Percentiles rank a stretch among this genome's conserved stretches.
Evolutionary conservation across 2,329 filamentous ascomycete species (phyloP).

Genomic region (Exophiala calicioides): DNA sequence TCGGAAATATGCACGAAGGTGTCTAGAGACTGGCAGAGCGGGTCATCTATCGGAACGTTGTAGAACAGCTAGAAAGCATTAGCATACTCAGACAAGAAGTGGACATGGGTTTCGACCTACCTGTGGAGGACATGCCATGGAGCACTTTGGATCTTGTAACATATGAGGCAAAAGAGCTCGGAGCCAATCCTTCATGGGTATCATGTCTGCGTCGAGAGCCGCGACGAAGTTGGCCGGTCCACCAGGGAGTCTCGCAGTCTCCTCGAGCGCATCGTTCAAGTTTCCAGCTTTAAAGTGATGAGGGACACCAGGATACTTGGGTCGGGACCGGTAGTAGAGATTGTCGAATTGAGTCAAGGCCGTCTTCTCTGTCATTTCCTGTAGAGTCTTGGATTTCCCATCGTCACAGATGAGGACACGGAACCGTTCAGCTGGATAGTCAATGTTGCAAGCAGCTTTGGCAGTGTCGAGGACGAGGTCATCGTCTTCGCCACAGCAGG

Average conservation of each 20-base stretch:
- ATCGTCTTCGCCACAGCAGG: constrained; percentile 58
- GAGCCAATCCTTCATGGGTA: constrained; percentile 34
- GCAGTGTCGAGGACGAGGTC: constrained; percentile 58
- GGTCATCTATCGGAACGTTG: constrained; percentile 31
- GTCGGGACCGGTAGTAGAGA: constrained; percentile 45
- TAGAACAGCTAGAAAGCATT: constrained; percentile 32
- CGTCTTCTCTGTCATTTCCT: constrained; percentile 44
- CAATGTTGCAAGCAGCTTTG: constrained; percentile 52
- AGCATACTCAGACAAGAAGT: background rate
- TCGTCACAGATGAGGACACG: constrained; percentile 58
- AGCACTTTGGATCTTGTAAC: constrained; percentile 26
- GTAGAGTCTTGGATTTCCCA: constrained; percentile 39
- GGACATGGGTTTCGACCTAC: constrained; percentile 7
- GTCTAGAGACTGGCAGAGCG: constrained; percentile 30
- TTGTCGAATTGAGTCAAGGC: constrained; percentile 35
- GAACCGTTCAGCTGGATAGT: constrained; percentile 56
- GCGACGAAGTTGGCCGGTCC: constrained; percentile 31
- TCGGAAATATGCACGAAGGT: constrained; percentile 31
- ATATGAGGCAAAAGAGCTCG: constrained; percentile 32
- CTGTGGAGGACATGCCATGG: constrained; percentile 31
- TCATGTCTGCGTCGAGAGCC: constrained; percentile 37
- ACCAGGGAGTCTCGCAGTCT: constrained; percentile 22
- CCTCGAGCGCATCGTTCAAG: constrained; percentile 28
- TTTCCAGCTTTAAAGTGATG: constrained; percentile 33
- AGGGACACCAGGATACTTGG: constrained; percentile 28